phyloP scores from a whole-genome alignment of 2,329 filamentous ascomycete genomes.

The Cryphonectria carpinicola region DNA sequence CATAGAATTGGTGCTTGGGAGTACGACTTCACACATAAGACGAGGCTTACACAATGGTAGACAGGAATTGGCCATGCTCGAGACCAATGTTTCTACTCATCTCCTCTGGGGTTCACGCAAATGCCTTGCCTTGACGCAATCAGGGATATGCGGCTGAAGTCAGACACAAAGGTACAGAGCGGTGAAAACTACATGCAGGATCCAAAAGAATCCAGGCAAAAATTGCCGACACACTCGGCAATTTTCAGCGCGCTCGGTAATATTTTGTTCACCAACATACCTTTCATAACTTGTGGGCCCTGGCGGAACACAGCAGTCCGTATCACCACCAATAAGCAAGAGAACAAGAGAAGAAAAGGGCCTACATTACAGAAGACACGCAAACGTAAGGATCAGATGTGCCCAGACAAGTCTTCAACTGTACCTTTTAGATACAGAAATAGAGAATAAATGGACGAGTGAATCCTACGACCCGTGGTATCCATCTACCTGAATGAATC shows the following conservation, averaged over 20 bases:
- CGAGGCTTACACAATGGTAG: not conserved
- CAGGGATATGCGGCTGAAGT: not conserved
- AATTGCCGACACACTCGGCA: not conserved
- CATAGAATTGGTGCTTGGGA: too few relatives aligned
- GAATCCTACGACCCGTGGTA: too few relatives aligned
- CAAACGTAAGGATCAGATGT: too few relatives aligned
- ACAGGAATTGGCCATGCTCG: not conserved
- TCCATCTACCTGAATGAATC: too few relatives aligned
- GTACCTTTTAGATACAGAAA: not conserved
- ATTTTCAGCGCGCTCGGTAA: not conserved
- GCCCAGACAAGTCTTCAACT: too few relatives aligned
- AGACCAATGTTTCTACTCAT: too few relatives aligned
- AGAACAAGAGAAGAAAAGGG: too few relatives aligned
- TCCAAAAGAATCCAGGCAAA: not conserved
- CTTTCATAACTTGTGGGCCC: not conserved
- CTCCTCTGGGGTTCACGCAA: not conserved
- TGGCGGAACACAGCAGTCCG: too few relatives aligned
- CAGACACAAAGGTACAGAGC: not conserved
- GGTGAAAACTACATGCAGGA: not conserved
- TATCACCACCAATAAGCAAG: too few relatives aligned
- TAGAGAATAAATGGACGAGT: too few relatives aligned
- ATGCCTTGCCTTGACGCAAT: not conserved
- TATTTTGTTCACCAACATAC: not conserved
- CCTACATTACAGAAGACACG: too few relatives aligned
- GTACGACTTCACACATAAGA: too few relatives aligned